Percentiles rank a stretch among this genome's conserved stretches.
Evolutionary conservation across 257 asterid genomes (phyloP).

Genomic region (Voacanga thouarsii): DNA sequence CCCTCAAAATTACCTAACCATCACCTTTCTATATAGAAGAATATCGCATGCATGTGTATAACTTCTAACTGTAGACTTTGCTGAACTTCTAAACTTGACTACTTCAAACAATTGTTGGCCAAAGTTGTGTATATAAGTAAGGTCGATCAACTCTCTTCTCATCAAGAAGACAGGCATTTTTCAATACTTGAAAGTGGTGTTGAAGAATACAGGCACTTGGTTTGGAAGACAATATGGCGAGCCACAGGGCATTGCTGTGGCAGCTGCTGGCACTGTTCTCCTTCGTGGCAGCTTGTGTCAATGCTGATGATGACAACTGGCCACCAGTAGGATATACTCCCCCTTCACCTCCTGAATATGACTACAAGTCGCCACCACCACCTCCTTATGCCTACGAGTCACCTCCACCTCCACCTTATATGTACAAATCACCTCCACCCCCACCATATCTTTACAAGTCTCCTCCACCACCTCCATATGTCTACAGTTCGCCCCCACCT

Average conservation of each 20-base stretch:
- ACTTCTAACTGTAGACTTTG: neutral
- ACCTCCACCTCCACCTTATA: neutral
- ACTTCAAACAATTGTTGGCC: neutral
- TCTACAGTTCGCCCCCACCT: neutral
- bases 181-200: neutral
- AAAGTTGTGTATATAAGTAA: neutral
- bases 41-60: neutral
- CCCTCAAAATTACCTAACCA: neutral
- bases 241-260: conserved; percentile 8
- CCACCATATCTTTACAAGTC: conserved; percentile 2
- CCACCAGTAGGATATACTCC: conserved; percentile 2
- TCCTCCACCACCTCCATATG: conserved; percentile 2
- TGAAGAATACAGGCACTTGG: no score
- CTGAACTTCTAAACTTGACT: neutral
- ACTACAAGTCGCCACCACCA: neutral
- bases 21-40: neutral
- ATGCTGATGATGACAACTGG: neutral
- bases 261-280: neutral
- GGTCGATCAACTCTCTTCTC: neutral
- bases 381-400: neutral
- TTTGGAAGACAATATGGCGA: conserved; percentile 2
- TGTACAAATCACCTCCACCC: neutral
- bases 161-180: neutral
- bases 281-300: neutral
- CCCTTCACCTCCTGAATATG: neutral